A percentile compares a stretch with the other conserved stretches of the same genome.
Conservation (phyloP, 2,329 filamentous ascomycete species). For the Ophiosphaerella herpotricha region DNA sequence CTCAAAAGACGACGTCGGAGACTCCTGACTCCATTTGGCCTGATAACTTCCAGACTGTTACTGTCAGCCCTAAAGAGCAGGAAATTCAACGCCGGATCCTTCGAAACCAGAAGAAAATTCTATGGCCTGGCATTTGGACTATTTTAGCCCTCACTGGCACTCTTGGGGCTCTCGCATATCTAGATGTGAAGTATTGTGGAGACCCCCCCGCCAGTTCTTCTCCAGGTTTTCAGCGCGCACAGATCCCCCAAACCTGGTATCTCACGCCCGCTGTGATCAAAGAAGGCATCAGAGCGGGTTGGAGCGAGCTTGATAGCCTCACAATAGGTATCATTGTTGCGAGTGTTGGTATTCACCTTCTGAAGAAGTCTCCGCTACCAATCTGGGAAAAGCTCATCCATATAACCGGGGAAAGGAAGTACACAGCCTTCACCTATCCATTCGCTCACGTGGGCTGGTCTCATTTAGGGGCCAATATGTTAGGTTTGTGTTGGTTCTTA, state of each 20-base stretch:
- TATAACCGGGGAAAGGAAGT: constrained; percentile 14
- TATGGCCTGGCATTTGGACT: constrained; percentile 20
- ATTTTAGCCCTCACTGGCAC: constrained; percentile 10
- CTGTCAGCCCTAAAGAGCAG: constrained; percentile 3
- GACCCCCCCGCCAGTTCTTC: constrained; percentile 2
- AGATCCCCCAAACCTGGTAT: constrained; percentile 15
- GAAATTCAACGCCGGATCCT: constrained; percentile 9
- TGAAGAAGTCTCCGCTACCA: constrained; percentile 7
- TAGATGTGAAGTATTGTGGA: constrained; percentile 8
- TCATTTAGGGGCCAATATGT: constrained; percentile 7
- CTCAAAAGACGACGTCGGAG: background rate
- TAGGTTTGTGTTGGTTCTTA: constrained; percentile 11
- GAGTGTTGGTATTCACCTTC: constrained; percentile 8
- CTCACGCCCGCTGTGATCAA: constrained; percentile 11
- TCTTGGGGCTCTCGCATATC: constrained; percentile 12
- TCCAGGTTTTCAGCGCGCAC: background rate
- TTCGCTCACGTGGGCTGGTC: constrained; percentile 10
- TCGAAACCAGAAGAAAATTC: constrained; percentile 9
- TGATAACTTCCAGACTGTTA: background rate
- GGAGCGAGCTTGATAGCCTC: constrained; percentile 17
- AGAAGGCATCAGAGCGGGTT: constrained; percentile 14
- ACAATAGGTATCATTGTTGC: constrained; percentile 14
- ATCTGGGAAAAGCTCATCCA: constrained; percentile 14
- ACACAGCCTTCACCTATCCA: constrained; percentile 17
- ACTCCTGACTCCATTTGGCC: background rate